Base-by-base conservation (phyloP, 176 grass and related monocot species). In the Ensete ventricosum region DNA sequence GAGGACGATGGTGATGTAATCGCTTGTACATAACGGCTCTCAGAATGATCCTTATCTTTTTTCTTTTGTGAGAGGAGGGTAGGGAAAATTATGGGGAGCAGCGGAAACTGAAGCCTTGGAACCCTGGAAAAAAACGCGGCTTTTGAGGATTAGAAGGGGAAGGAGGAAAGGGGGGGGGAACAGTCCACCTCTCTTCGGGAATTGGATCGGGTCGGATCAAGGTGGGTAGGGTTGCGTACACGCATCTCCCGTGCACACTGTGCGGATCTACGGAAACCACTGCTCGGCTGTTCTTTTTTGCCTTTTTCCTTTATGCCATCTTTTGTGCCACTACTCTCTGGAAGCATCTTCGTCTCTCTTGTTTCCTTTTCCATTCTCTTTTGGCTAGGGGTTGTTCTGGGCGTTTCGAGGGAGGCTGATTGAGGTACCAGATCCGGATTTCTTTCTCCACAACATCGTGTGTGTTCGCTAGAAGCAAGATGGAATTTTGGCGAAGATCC, bases 201-300 rank as follows among this genome's bases (percentile, higher is more conserved):
- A 25, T 13, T 2, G 64, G 64, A 26, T 66, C 65, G 65, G 13
- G 34, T 14, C 14, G 65, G 14, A 14, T 43, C 4, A 43, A 6
- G 34, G 34, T 43, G 4, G 0, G 34, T 43, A 43, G 34, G 34
- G 34, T 43, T 6, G 34, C 34, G 34, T 43, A 43, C 34, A 43
- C 5, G 4, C 34, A 43, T 26, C 3, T 66, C 54, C 64, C 12
- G 20, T 66, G 64, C 64, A 12, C 21, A 34, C 64, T 68, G 65
- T 68, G 65, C 65, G 26, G 65, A 68, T 25, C 27, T 68, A 43
- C 65, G 65, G 34, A 43, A 68, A 68, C 65, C 65, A 68, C 65
- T 68, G 65, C 43, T 34, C 34, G 65, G 12, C 11, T 68, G 23
- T 5, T 68, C 9, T 14, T 8, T 25, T 34, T 14, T 2, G 14